Conservation (phyloP, 1,139 yeast species). For the Lizanozyma gosingica region DNA sequence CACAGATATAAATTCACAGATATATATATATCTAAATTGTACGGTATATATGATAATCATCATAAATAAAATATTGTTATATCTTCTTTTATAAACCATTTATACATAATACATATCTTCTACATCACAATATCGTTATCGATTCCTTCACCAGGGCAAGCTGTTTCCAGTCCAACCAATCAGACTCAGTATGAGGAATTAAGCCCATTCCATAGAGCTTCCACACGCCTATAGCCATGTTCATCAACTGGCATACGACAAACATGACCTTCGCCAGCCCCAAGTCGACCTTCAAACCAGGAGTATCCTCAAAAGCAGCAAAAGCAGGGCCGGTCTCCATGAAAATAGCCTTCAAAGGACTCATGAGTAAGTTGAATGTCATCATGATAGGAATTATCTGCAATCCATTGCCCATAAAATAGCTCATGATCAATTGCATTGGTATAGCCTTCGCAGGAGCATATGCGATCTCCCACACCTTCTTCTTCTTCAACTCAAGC, state of each 20-base stretch:
- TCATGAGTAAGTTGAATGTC: conserved; percentile 76
- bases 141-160: conserved; percentile 26
- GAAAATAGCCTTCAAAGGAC: conserved; percentile 67
- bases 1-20: conserved; percentile 1
- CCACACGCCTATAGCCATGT: conserved; percentile 73
- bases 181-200: conserved; percentile 78
- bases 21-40: background rate
- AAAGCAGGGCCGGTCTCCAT: conserved; percentile 8
- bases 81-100: too few relatives aligned
- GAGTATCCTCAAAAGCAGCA: background rate
- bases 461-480: conserved; percentile 82
- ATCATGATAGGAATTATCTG: conserved; percentile 89
- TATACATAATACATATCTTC: too few relatives aligned
- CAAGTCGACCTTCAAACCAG: background rate
- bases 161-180: conserved; percentile 85
- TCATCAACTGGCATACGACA: conserved; percentile 53
- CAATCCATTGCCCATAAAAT: conserved; percentile 86
- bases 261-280: conserved; percentile 23
- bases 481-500: conserved; percentile 41
- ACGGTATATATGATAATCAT: too few relatives aligned
- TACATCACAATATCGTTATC: too few relatives aligned
- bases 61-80: too few relatives aligned
- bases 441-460: conserved; percentile 83
- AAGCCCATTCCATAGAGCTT: conserved; percentile 85
- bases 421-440: conserved; percentile 83